phyloP scores from a whole-genome alignment of 768 basidiomycete genomes.

The Amanita molliuscula region DNA sequence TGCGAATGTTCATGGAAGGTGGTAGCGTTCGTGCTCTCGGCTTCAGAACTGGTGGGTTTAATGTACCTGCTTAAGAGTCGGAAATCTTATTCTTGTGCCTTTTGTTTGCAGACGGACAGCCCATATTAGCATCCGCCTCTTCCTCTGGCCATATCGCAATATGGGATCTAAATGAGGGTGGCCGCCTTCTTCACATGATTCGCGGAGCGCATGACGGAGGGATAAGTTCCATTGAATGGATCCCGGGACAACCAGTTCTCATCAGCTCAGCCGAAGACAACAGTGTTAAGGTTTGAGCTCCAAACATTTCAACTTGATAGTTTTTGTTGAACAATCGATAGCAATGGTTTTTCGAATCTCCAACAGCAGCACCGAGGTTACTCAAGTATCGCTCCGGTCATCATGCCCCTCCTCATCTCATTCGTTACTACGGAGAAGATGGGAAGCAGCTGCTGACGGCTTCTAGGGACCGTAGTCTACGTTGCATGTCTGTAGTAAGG shows the following conservation, averaged over 20 bases:
- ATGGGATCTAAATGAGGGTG: conserved; percentile 85
- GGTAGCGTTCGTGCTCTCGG: conserved; percentile 66
- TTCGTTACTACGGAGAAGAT: conserved; percentile 94
- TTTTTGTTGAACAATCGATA: conserved; percentile 18
- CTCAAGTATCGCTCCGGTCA: conserved; percentile 93
- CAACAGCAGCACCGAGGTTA: conserved; percentile 73
- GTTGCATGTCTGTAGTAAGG: conserved; percentile 87
- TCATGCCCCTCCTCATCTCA: conserved; percentile 80
- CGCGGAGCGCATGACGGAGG: conserved; percentile 85
- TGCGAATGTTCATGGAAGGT: conserved; percentile 87
- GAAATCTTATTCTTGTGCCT: conserved; percentile 2
- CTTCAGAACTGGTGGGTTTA: conserved; percentile 68
- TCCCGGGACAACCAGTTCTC: conserved; percentile 85
- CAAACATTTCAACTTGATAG: not conserved
- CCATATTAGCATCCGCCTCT: conserved; percentile 81
- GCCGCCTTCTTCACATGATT: conserved; percentile 74
- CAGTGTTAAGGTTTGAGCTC: conserved; percentile 68
- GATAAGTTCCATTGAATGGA: conserved; percentile 80
- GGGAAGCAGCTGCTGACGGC: conserved; percentile 90
- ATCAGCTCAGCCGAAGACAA: conserved; percentile 92
- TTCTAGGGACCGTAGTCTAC: conserved; percentile 78
- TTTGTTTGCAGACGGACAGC: conserved; percentile 59
- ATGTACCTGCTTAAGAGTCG: not conserved
- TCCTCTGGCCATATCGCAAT: conserved; percentile 82
- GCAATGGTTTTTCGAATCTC: conserved; percentile 99